A percentile compares a stretch with the other conserved stretches of the same genome.
Evolutionary conservation across 768 basidiomycete genomes (phyloP).

Genomic region (Phlegmacium glaucopus): DNA sequence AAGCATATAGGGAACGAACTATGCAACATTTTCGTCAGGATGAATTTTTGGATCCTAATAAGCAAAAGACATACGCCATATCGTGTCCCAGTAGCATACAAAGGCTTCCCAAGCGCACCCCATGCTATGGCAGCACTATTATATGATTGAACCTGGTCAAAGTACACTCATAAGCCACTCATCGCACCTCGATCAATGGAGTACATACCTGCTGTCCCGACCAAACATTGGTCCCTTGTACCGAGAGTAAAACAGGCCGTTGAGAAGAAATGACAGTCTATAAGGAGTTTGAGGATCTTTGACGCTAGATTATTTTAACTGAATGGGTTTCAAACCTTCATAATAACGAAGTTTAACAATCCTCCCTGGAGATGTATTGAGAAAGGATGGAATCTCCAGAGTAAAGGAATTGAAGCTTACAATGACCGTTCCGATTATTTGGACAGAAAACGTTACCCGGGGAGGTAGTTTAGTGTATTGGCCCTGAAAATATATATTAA

Average conservation of each 20-base stretch:
- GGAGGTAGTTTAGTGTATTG: conserved; percentile 56
- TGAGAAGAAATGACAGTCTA: conserved; percentile 29
- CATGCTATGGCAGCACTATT: conserved; percentile 53
- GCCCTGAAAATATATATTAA: conserved; percentile 11
- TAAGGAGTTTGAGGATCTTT: background rate
- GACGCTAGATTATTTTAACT: background rate
- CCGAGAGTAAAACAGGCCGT: conserved; percentile 35
- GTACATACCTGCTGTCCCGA: conserved; percentile 45
- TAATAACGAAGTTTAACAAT: conserved; percentile 47
- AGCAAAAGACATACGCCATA: conserved; percentile 34
- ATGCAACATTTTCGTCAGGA: background rate
- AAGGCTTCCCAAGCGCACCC: conserved; percentile 49
- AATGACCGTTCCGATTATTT: conserved; percentile 50
- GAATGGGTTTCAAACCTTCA: conserved; percentile 46
- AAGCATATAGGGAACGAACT: conserved; percentile 43
- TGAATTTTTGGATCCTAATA: conserved; percentile 14
- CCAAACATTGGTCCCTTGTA: conserved; percentile 53
- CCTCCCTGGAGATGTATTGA: conserved; percentile 30
- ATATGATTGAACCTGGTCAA: conserved; percentile 36
- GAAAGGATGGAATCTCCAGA: background rate
- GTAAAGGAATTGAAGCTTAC: conserved; percentile 19
- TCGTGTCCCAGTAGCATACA: conserved; percentile 40
- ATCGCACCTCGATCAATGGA: background rate
- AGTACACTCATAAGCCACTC: background rate
- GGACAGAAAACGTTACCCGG: conserved; percentile 52